phyloP scores from a whole-genome alignment of 176 grass and related monocot genomes.

The Stipa capillata region DNA sequence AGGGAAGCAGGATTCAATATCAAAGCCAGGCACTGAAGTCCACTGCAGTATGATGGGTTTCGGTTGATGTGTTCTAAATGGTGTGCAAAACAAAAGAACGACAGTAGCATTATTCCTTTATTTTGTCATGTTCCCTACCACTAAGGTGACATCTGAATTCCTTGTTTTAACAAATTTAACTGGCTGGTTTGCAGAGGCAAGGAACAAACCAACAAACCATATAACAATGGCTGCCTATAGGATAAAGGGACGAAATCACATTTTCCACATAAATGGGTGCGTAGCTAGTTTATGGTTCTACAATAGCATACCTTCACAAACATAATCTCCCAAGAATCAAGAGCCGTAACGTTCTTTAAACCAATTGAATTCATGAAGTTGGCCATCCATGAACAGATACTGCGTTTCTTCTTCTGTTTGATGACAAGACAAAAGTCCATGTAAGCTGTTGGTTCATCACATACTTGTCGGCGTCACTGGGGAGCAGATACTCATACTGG shows the following conservation, averaged over 20 bases:
- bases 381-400: slow-evolving; percentile 44
- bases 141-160: background rate
- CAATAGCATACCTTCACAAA: slow-evolving; percentile 77
- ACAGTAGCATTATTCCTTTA: background rate
- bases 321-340: slow-evolving; percentile 96
- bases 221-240: background rate
- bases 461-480: background rate
- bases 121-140: background rate
- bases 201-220: background rate
- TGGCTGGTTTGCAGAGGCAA: background rate
- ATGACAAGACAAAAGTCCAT: background rate
- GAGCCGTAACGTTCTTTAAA: slow-evolving; percentile 86
- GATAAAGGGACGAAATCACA: background rate
- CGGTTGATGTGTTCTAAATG: background rate
- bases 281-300: background rate
- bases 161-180: background rate
- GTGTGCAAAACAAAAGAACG: background rate
- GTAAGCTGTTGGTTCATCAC: background rate
- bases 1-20: slow-evolving; percentile 9
- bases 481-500: background rate
- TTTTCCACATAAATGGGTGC: background rate
- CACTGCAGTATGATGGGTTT: too few species aligned
- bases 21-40: background rate
- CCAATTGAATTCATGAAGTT: slow-evolving; percentile 85
- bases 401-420: slow-evolving; percentile 54